A percentile compares a stretch with the other conserved stretches of the same genome.
phyloP scores from a whole-genome alignment of 805 yeast species.

The Nakazawaea ambrosiae region DNA sequence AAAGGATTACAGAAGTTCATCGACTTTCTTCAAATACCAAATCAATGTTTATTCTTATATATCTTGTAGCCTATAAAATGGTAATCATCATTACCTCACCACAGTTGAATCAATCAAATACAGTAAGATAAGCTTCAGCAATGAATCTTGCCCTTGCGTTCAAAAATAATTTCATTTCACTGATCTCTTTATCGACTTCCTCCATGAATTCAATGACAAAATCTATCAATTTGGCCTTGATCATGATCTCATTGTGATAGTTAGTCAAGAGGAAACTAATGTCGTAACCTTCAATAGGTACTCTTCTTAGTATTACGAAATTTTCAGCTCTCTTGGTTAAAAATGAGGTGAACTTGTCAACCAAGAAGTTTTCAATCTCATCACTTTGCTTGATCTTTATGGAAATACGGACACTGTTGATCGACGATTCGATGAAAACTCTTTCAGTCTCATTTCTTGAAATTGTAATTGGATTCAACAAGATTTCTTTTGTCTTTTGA shows the following conservation, averaged over 20 bases:
- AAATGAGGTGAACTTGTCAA: constrained; percentile 90
- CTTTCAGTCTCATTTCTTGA: constrained; percentile 91
- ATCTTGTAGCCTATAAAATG: too few relatives aligned
- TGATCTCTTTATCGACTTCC: constrained; percentile 96
- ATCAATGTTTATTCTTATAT: too few relatives aligned
- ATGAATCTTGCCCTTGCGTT: constrained; percentile 97
- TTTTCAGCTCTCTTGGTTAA: constrained; percentile 94
- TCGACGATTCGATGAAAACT: constrained; percentile 88
- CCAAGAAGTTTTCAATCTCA: constrained; percentile 91
- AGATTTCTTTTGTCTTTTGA: constrained; percentile 70
- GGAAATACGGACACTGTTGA: constrained; percentile 86
- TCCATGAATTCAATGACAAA: constrained; percentile 98
- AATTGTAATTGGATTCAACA: constrained; percentile 82
- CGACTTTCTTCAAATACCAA: too few relatives aligned
- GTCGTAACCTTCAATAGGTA: constrained; percentile 86
- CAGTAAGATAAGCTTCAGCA: constrained; percentile 91
- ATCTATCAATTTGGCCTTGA: constrained; percentile 91
- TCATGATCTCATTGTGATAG: constrained; percentile 91
- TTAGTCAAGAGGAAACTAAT: constrained; percentile 91
- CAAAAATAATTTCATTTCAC: constrained; percentile 94
- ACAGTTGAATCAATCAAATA: constrained; percentile 66
- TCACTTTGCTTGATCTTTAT: constrained; percentile 95
- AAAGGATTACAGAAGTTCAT: too few relatives aligned
- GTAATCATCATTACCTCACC: neutral
- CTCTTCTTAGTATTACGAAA: constrained; percentile 85